These are phyloP conservation scores for Beauveria scarabaeidicola DNA, from an alignment of 2,329 filamentous ascomycete genomes.

Conservation along the genomic window DNA sequence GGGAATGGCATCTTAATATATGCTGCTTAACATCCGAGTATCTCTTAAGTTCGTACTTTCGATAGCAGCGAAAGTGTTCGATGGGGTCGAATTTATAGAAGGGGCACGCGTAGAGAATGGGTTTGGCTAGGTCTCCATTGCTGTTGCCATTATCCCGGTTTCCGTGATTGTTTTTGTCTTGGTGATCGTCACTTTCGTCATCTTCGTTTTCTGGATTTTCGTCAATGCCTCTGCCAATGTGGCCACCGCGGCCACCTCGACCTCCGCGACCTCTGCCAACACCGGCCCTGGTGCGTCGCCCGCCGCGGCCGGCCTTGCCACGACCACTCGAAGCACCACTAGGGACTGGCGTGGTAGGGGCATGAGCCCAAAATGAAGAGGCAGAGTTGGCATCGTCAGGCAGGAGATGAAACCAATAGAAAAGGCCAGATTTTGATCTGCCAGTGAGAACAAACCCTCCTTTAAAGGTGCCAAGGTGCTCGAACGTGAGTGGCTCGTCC, in stretches of 20 bases:
- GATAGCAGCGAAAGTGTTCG: background rate
- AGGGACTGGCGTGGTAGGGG: background rate
- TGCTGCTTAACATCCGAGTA: constrained; percentile 6
- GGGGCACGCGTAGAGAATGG: background rate
- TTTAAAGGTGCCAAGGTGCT: background rate
- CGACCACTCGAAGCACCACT: background rate
- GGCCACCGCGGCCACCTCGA: background rate
- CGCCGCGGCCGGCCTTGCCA: background rate
- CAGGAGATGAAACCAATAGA: background rate
- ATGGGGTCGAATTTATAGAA: constrained; percentile 4
- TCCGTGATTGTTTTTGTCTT: background rate
- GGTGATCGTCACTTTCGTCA: background rate
- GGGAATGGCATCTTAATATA: background rate
- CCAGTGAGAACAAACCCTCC: background rate
- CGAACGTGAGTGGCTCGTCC: background rate
- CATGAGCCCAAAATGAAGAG: background rate
- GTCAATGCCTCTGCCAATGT: background rate
- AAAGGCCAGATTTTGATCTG: background rate
- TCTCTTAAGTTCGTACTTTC: constrained; percentile 2
- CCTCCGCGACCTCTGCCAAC: background rate
- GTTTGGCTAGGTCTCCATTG: background rate
- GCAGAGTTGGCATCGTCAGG: no score
- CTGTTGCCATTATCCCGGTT: background rate
- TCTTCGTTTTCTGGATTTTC: background rate
- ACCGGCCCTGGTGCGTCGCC: background rate